Percentiles rank a stretch among this genome's conserved stretches.
Evolutionary conservation across 768 basidiomycete genomes (phyloP).

Genomic region (Auriscalpium vulgare): DNA sequence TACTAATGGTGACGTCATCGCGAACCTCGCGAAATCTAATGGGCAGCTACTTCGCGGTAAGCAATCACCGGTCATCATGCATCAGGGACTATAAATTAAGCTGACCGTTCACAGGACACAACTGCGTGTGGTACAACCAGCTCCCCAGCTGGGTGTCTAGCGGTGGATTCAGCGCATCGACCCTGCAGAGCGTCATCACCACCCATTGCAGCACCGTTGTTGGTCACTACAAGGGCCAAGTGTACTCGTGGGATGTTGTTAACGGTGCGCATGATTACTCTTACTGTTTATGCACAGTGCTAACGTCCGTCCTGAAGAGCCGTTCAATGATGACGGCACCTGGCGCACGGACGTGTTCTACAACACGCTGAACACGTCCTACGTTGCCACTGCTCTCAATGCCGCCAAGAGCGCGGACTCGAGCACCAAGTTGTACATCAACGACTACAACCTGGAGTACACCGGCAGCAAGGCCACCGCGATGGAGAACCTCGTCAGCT

Average conservation of each 20-base stretch:
- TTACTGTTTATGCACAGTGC: too few species aligned
- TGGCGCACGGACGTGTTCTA: conserved; percentile 49
- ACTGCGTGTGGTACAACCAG: too few species aligned
- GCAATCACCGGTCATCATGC: too few species aligned
- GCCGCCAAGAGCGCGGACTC: conserved; percentile 49
- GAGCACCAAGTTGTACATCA: conserved; percentile 46
- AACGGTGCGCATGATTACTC: background rate
- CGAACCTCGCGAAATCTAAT: too few species aligned
- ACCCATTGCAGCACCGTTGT: conserved; percentile 34
- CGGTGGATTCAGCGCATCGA: too few species aligned
- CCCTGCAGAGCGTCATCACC: too few species aligned
- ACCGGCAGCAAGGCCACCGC: conserved; percentile 48
- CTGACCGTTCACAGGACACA: too few species aligned
- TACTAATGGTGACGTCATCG: too few species aligned
- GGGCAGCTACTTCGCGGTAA: too few species aligned
- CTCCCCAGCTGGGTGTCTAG: too few species aligned
- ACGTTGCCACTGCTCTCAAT: conserved; percentile 40
- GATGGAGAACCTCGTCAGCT: conserved; percentile 43
- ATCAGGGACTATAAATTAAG: too few species aligned
- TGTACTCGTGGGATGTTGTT: conserved; percentile 22
- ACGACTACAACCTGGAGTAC: conserved; percentile 29
- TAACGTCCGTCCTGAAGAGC: too few species aligned
- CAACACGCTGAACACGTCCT: conserved; percentile 39
- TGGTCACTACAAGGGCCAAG: conserved; percentile 44
- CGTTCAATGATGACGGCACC: conserved; percentile 46